These are phyloP conservation scores for Exophiala viscosa DNA, from an alignment of 2,329 filamentous ascomycete genomes.

Conservation along the genomic window DNA sequence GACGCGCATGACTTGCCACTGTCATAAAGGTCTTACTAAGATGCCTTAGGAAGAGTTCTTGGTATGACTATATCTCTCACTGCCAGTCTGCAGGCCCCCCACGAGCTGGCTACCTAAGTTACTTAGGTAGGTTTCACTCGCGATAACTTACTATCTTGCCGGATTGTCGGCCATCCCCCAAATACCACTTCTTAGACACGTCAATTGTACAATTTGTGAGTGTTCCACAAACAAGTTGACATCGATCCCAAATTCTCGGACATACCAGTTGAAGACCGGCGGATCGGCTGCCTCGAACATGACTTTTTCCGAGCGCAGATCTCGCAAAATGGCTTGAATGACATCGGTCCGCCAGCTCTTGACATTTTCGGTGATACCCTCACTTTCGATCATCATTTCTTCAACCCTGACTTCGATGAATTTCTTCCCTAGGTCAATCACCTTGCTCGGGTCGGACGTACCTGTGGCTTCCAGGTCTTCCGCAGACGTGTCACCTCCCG, in stretches of 20 bases:
- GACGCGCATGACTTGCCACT: not conserved
- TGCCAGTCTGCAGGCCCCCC: no score
- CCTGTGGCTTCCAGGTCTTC: constrained; percentile 47
- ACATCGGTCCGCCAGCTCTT: constrained; percentile 54
- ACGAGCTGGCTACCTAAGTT: no score
- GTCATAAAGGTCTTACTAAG: not conserved
- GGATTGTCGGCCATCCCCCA: constrained; percentile 56
- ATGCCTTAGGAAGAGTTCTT: no score
- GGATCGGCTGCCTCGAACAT: constrained; percentile 59
- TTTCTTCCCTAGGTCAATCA: constrained; percentile 48
- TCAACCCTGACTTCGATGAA: constrained; percentile 54
- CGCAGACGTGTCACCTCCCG: constrained; percentile 51
- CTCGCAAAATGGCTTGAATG: constrained; percentile 51
- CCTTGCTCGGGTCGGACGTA: constrained; percentile 48
- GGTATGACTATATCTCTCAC: not conserved
- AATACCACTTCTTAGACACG: constrained; percentile 50
- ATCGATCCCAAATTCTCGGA: constrained; percentile 55
- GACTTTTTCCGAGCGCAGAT: constrained; percentile 50
- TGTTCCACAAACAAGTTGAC: constrained; percentile 58
- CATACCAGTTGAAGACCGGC: constrained; percentile 55
- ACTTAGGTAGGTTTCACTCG: not conserved
- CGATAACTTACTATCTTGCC: constrained; percentile 47
- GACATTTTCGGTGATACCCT: constrained; percentile 58
- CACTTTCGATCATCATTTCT: constrained; percentile 57
- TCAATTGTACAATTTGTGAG: constrained; percentile 56